Evolutionary conservation across 805 yeast genomes (phyloP), one percentile per base, ranked within the genome.

Genomic region (Wickerhamomyces alni): DNA sequence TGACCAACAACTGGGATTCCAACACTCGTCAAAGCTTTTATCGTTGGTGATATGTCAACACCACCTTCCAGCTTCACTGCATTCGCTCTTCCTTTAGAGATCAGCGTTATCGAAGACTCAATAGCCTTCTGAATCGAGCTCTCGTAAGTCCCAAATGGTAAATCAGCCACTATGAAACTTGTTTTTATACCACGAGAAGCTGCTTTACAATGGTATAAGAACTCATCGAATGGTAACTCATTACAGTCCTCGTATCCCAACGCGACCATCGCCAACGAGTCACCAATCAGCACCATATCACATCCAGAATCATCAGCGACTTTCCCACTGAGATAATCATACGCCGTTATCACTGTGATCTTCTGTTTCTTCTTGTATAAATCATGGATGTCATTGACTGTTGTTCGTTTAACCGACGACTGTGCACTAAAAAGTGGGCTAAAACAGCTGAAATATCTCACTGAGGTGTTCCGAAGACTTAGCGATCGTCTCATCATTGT

Each of bases 1-100:
- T 91, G 99, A 1, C 94, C 97, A 63, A 87, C 72, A 3, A 88
- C 88, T 0, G 97, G 95, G 9, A 91, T 80, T 1, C 98, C 98
- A 15, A 81, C 67, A 5, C 70, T 57, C 1, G 80, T 69, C 16
- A 91, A 61, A 43, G 70, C 71, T 41, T 60, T 52, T 9, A 93
- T 74, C 1, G 82, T 74, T 3, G 64, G 62, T 2, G 72, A 65
- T 3, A 77, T 58, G 40, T 75, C 80, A 30, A 55, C 62, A 0
- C 93, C 89, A 7, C 95, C 95, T 63, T 93, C 99, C 11, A 93
- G 54, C 57, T 93, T 91, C 41, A 91, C 73, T 0, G 86, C 91
- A 47, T 87, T 85, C 47, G 55, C 86, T 51, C 57, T 38, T 0
- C 77, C 77, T 27, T 54, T 51, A 30, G 69, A 75, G 46, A 87